Evolutionary conservation across 768 basidiomycete genomes (phyloP), one percentile per base, ranked within the genome.

Genomic region (Mycena chlorophos): DNA sequence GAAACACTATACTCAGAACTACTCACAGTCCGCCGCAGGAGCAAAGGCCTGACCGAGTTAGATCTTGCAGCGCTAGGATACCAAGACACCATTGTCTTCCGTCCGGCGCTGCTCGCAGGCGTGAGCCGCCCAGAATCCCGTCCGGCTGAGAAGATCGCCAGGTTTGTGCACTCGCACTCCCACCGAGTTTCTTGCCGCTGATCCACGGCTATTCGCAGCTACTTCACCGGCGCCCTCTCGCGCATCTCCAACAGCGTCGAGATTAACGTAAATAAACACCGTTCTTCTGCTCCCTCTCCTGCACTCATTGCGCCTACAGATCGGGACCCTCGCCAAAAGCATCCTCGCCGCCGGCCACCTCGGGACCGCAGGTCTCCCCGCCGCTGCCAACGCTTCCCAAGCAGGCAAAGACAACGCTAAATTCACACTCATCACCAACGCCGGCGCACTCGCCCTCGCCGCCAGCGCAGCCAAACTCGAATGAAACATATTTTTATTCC

Each of bases 1-100:
- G 70, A 59, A 26, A 34, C 12, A 31, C 6, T 46, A 42, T 54
- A 5, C 40, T 43, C 19, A 5, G 26, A 16, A 17, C 49, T 20
- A 8, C 22, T n/a, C 23, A 23, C 3, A 27, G 4, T 17, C 53
- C 27, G 51, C 48, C 42, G 42, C 54, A 89, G 86, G 77, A 85
- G 82, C 63, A 91, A 91, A 69, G 91, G 88, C 16, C 70, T 84
- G 27, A 92, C 91, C 0, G 91, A 92, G 66, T 72, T 79, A 43
- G 86, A 72, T 0, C 74, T 93, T 19, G 86, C 88, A 0, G 70
- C 69, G 3, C 69, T 91, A 4, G 89, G 88, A 10, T 92, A 91
- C 66, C 65, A 72, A 13, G 88, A 91, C 51, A 83, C 83, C 1
- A 82, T 91, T 56, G 65, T 89, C 45, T 86, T 91, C 67, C 80